Evolutionary conservation across 768 basidiomycete genomes (phyloP).

Genomic region (Omphalotus guepiniiformis): DNA sequence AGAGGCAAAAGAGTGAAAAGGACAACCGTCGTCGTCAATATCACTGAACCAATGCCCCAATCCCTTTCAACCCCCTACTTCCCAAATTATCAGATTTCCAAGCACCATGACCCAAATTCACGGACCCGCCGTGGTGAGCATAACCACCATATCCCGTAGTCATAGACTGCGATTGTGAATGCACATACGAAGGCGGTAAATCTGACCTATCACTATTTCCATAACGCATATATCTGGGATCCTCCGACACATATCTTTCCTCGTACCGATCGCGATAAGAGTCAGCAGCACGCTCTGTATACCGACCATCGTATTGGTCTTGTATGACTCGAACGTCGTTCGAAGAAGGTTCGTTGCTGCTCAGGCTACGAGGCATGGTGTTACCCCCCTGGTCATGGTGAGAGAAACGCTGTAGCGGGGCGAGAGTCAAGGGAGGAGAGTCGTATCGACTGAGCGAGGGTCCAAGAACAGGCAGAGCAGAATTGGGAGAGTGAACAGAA

Average conservation of each 20-base stretch:
- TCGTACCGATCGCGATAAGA: slow-evolving; percentile 1
- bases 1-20: too few relatives aligned
- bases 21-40: background rate
- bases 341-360: background rate
- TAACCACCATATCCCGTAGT: background rate
- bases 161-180: background rate
- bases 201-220: slow-evolving; percentile 2
- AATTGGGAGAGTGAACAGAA: slow-evolving; percentile 28
- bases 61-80: slow-evolving; percentile 6
- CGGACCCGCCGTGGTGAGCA: background rate
- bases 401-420: slow-evolving; percentile 43
- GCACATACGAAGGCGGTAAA: background rate
- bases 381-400: background rate
- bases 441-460: slow-evolving; percentile 33
- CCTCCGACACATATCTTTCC: slow-evolving; percentile 1
- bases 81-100: slow-evolving; percentile 6
- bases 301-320: slow-evolving; percentile 1
- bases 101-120: slow-evolving; percentile 7
- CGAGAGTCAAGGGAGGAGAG: slow-evolving; percentile 52
- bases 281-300: background rate
- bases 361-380: background rate
- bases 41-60: slow-evolving; percentile 7
- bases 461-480: slow-evolving; percentile 10
- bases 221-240: slow-evolving; percentile 1
- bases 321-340: background rate